Base-by-base conservation (phyloP, 192 early-diverging fungal species). In the Podila epigama region DNA sequence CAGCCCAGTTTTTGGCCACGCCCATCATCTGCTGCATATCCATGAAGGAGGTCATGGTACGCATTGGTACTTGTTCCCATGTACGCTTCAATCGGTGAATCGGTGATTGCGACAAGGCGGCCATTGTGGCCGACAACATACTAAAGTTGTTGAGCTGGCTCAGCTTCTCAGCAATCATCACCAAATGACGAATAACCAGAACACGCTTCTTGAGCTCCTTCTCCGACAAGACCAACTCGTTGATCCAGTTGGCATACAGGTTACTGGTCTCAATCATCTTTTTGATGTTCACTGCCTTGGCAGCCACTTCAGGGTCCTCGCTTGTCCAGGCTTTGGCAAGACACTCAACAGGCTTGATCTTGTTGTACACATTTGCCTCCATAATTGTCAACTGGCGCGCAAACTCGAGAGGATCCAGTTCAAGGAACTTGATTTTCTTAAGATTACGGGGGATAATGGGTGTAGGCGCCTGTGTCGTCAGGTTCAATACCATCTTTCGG, bases 341-440 rank as follows among this genome's bases (percentile, higher is more conserved):
- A 60, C 93, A 96, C 81, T 98, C 97, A 7, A 89, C 88, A 16
- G 94, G 92, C 31, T 88, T 86, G 67, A 99, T 93, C 67, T 88
- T 87, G 79, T 87, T 91, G 73, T 92, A 98, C 16, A 92, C 80
- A 39, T 87, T 89, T 8, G 86, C 89, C 68, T 97, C 96, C 84
- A 96, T 89, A 62, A 99, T 87, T 6, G 98, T 99, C 65, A 99
- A 85, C 81, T 99, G 98, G 28, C 98, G 90, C 2, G 95, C 95
- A 50, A 98, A 86, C 79, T 99, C 98, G 48, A 93, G 78, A 8
- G 98, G 90, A 72, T 97, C 94, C 50, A 99, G 75, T 57, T 99
- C 97, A 75, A 96, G 65, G 51, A 98, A 84, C 65, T 86, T 88
- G 79, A 98, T 83, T 37, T 89, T 87, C 56, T 92, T 89, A 25